phyloP scores from a whole-genome alignment of 176 grass and related monocot genomes.

The Canna indica region DNA sequence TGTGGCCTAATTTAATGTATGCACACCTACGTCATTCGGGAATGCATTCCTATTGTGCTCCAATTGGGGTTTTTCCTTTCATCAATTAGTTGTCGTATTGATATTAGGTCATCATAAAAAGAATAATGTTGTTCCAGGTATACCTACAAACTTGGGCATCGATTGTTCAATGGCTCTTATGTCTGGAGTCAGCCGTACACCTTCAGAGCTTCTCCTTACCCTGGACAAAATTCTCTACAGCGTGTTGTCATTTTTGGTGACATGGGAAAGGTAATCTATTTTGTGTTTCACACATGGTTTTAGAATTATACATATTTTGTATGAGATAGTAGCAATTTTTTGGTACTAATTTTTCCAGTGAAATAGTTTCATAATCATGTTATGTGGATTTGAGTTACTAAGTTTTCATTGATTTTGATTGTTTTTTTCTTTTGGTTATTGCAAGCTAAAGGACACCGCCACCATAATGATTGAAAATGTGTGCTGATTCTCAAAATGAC shows the following conservation, averaged over 20 bases:
- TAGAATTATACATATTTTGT: background rate
- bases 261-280: slow-evolving; percentile 58
- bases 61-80: background rate
- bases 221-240: slow-evolving; percentile 73
- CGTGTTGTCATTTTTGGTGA: slow-evolving; percentile 82
- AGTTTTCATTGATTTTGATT: background rate
- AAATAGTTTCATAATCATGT: background rate
- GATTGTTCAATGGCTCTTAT: slow-evolving; percentile 46
- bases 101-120: slow-evolving; percentile 6
- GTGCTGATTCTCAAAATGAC: background rate
- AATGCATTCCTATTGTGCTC: background rate
- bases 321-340: background rate
- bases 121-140: slow-evolving; percentile 49
- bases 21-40: slow-evolving; percentile 1
- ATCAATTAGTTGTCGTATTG: background rate
- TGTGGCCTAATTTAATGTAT: slow-evolving; percentile 80
- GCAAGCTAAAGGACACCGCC: background rate
- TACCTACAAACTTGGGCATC: slow-evolving; percentile 65
- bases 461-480: background rate
- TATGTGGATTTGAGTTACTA: background rate
- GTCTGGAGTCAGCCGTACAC: slow-evolving; percentile 63
- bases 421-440: background rate
- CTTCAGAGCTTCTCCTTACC: slow-evolving; percentile 81
- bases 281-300: slow-evolving; percentile 1
- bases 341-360: background rate